Evolutionary conservation across 2,329 filamentous ascomycete genomes (phyloP).

Genomic region (Fusarium austroafricanum): DNA sequence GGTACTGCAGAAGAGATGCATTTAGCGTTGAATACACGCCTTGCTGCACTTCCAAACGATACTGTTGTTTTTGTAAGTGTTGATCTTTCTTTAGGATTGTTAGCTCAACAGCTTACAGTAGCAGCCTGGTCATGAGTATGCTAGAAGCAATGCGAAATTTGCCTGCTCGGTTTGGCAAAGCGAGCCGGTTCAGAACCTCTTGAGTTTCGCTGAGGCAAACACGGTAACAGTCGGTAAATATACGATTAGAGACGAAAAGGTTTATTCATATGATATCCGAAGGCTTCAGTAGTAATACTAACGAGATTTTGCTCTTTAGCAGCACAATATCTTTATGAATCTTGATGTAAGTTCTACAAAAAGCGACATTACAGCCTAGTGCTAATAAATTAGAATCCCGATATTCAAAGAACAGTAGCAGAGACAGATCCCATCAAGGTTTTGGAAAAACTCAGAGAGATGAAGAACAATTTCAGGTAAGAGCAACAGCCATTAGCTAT

Average conservation of each 20-base stretch:
- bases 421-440: not conserved
- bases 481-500: rapidly evolving
- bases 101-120: not conserved
- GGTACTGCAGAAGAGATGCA: not conserved
- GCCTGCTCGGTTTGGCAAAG: not conserved
- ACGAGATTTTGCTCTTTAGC: not conserved
- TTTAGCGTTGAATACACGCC: not conserved
- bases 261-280: not conserved
- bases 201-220: not conserved
- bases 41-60: not conserved
- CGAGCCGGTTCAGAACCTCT: not conserved
- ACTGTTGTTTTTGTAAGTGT: not conserved
- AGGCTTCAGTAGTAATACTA: rapidly evolving
- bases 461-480: slow-evolving; percentile 1
- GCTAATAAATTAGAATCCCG: not conserved
- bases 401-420: not conserved
- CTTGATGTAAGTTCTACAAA: not conserved
- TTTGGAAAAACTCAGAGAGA: not conserved
- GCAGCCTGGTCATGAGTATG: not conserved
- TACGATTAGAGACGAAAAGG: not conserved
- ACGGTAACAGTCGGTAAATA: not conserved
- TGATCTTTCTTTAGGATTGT: rapidly evolving
- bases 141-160: not conserved
- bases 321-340: not conserved
- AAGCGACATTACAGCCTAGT: rapidly evolving